These are phyloP conservation scores for Bertia moriformis DNA, from an alignment of 2,329 filamentous ascomycete species.

Conservation along the genomic window DNA sequence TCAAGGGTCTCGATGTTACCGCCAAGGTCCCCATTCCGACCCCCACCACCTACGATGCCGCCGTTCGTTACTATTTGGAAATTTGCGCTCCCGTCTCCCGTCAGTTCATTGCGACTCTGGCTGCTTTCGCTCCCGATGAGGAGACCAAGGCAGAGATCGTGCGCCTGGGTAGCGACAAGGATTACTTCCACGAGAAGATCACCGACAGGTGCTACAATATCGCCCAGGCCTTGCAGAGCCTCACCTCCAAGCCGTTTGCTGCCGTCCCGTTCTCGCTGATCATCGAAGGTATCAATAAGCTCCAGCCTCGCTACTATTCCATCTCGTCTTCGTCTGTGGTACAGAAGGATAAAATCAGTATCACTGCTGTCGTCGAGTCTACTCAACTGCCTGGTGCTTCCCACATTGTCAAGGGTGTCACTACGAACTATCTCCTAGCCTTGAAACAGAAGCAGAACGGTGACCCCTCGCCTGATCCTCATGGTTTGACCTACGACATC, in stretches of 20 bases:
- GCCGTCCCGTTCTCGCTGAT: constrained; percentile 85
- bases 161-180: constrained; percentile 81
- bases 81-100: constrained; percentile 90
- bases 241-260: constrained; percentile 64
- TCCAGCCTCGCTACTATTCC: constrained; percentile 97
- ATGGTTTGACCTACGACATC: constrained; percentile 75
- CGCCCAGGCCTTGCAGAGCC: constrained; percentile 62
- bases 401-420: constrained; percentile 71
- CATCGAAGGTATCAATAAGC: constrained; percentile 84
- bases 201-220: constrained; percentile 76
- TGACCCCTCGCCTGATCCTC: constrained; percentile 65
- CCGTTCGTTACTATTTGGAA: constrained; percentile 89
- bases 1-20: constrained; percentile 9
- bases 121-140: constrained; percentile 79
- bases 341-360: constrained; percentile 85
- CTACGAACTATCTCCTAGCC: constrained; percentile 90
- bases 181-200: constrained; percentile 83
- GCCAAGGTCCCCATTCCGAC: constrained; percentile 89
- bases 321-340: constrained; percentile 94
- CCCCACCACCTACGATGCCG: constrained; percentile 89
- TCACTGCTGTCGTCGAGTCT: constrained; percentile 91
- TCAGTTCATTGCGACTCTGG: constrained; percentile 78
- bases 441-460: constrained; percentile 94
- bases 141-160: constrained; percentile 74
- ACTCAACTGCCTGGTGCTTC: constrained; percentile 61